Percentiles rank a stretch among this genome's conserved stretches.
phyloP scores from a whole-genome alignment of 768 basidiomycete genomes.

The Naganishia antarctica region DNA sequence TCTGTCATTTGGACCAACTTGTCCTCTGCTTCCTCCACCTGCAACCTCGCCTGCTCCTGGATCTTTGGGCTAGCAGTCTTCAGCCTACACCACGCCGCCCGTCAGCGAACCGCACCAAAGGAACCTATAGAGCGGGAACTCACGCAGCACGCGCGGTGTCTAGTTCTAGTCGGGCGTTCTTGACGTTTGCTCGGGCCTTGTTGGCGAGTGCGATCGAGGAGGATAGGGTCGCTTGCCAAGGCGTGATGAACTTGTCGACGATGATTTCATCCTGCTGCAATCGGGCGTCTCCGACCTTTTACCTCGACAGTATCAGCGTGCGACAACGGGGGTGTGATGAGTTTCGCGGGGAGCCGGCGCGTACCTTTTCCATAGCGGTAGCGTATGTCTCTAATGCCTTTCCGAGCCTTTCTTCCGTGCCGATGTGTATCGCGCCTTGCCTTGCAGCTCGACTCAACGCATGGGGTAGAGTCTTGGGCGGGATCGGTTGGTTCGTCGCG shows the following conservation, averaged over 20 bases:
- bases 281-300: slow-evolving; percentile 68
- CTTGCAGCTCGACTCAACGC: slow-evolving; percentile 80
- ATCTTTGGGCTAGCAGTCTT: slow-evolving; percentile 69
- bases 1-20: slow-evolving; percentile 97
- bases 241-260: slow-evolving; percentile 49
- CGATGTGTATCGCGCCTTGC: slow-evolving; percentile 54
- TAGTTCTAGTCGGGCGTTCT: slow-evolving; percentile 65
- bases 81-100: slow-evolving; percentile 54
- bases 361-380: slow-evolving; percentile 69
- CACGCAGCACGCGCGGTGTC: slow-evolving; percentile 62
- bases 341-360: slow-evolving; percentile 8
- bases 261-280: slow-evolving; percentile 73
- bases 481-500: slow-evolving; percentile 51
- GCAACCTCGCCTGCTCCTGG: slow-evolving; percentile 87
- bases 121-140: slow-evolving; percentile 22
- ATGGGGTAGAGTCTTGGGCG: slow-evolving; percentile 95
- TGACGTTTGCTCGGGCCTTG: slow-evolving; percentile 62
- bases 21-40: slow-evolving; percentile 61
- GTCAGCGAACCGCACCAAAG: slow-evolving; percentile 12
- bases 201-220: slow-evolving; percentile 81
- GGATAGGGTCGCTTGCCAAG: slow-evolving; percentile 68
- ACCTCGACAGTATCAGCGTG: neutral
- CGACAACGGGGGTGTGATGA: neutral
- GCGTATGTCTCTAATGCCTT: slow-evolving; percentile 74
- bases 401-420: slow-evolving; percentile 62